These are phyloP conservation scores for Aurifilum marmelostoma DNA, from an alignment of 2,329 filamentous ascomycete genomes.

Conservation along the genomic window DNA sequence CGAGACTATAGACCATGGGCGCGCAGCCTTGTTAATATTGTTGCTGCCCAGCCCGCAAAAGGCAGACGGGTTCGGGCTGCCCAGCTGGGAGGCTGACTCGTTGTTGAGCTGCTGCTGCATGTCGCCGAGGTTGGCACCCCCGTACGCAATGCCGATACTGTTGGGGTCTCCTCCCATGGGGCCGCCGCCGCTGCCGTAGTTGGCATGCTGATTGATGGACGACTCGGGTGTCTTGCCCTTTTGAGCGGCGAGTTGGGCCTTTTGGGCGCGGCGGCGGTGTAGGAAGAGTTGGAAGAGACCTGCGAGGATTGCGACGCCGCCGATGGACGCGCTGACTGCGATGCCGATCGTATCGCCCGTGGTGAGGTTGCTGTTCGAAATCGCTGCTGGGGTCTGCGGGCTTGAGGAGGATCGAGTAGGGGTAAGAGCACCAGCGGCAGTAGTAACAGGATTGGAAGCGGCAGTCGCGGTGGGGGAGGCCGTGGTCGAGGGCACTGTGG, in stretches of 20 bases:
- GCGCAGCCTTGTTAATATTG: constrained; percentile 23
- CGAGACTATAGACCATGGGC: constrained; percentile 33
- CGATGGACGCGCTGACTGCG: constrained; percentile 29
- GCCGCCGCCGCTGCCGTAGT: not conserved
- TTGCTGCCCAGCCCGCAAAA: constrained; percentile 31
- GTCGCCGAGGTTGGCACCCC: not conserved
- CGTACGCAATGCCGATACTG: constrained; percentile 17
- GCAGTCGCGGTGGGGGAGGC: not conserved
- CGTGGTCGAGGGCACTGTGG: constrained; percentile 15
- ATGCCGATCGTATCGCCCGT: constrained; percentile 34
- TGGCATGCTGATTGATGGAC: constrained; percentile 7
- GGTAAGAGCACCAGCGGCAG: not conserved
- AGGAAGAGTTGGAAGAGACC: constrained; percentile 32
- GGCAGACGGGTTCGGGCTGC: constrained; percentile 7
- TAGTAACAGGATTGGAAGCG: not conserved
- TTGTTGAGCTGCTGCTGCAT: not conserved
- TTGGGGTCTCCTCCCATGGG: not conserved
- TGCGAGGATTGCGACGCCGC: constrained; percentile 30
- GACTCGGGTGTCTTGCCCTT: constrained; percentile 7
- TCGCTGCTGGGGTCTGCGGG: not conserved
- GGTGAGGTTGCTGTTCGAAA: constrained; percentile 28
- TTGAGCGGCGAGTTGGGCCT: not conserved
- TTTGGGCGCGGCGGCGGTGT: constrained; percentile 22
- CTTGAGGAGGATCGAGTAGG: not conserved
- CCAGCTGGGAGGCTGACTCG: constrained; percentile 9